phyloP scores from a whole-genome alignment of 768 basidiomycete species.

The Krasilnikovozyma curviuscula region DNA sequence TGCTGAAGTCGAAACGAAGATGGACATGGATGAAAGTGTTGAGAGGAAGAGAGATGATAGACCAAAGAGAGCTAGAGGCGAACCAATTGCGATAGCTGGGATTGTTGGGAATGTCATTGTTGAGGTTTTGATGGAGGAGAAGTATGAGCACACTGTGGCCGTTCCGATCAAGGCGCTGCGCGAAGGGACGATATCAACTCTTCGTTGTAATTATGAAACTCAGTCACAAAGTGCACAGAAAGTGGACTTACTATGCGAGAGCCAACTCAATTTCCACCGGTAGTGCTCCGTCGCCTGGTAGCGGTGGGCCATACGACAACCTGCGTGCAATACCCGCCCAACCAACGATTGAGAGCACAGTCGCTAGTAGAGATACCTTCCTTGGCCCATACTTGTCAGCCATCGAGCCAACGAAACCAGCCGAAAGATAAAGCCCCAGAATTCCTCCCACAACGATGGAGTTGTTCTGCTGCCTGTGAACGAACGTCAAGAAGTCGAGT shows the following conservation, averaged over 20 bases:
- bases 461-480: constrained; percentile 1
- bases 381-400: constrained; percentile 5
- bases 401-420: background rate
- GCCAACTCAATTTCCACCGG: no score
- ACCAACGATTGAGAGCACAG: background rate
- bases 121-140: constrained; percentile 6
- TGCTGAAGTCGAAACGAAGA: constrained; percentile 6
- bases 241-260: background rate
- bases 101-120: constrained; percentile 6
- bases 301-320: no score
- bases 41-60: constrained; percentile 1
- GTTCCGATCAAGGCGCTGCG: constrained; percentile 1
- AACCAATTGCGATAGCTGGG: constrained; percentile 5
- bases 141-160: constrained; percentile 7
- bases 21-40: background rate
- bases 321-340: background rate
- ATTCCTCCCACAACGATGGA: constrained; percentile 2
- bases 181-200: background rate
- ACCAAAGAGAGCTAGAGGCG: constrained; percentile 8
- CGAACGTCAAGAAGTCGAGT: no score
- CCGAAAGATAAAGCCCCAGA: background rate
- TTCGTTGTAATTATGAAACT: no score
- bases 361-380: background rate
- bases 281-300: no score
- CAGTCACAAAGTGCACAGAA: background rate